Percentiles rank a stretch among this genome's conserved stretches.
phyloP scores from a whole-genome alignment of 2,329 filamentous ascomycete species.

The Aspergillus versicolor region DNA sequence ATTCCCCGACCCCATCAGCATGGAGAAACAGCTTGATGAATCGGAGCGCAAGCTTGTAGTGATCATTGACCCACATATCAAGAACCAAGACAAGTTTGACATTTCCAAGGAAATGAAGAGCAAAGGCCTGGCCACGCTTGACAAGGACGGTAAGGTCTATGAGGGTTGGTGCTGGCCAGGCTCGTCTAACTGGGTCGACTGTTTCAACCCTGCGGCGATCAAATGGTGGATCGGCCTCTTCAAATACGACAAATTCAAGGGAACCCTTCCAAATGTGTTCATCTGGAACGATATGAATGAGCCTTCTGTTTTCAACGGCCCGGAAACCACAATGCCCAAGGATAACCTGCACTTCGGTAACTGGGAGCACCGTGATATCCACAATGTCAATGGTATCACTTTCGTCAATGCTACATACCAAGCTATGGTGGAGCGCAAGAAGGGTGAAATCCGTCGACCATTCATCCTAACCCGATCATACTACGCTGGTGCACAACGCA shows the following conservation, averaged over 20 bases:
- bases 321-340: constrained; percentile 98
- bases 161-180: constrained; percentile 99
- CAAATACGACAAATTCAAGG: constrained; percentile 84
- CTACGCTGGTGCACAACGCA: constrained; percentile 84
- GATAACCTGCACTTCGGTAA: constrained; percentile 88
- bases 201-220: constrained; percentile 87
- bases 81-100: constrained; percentile 77
- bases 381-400: constrained; percentile 94
- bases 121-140: constrained; percentile 78
- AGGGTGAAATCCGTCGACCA: constrained; percentile 79
- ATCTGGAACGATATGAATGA: constrained; percentile 99
- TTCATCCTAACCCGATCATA: constrained; percentile 93
- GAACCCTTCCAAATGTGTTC: constrained; percentile 80
- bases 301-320: constrained; percentile 97
- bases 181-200: constrained; percentile 93
- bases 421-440: constrained; percentile 78
- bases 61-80: constrained; percentile 97
- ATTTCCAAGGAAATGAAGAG: constrained; percentile 79
- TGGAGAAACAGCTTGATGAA: constrained; percentile 83
- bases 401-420: constrained; percentile 93
- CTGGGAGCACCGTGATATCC: constrained; percentile 96
- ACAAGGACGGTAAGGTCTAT: constrained; percentile 85
- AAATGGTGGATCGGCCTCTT: constrained; percentile 91
- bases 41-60: constrained; percentile 87
- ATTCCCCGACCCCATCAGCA: constrained; percentile 80